Evolutionary conservation across 768 basidiomycete genomes (phyloP).

Genomic region (Leccinum sublutescens): DNA sequence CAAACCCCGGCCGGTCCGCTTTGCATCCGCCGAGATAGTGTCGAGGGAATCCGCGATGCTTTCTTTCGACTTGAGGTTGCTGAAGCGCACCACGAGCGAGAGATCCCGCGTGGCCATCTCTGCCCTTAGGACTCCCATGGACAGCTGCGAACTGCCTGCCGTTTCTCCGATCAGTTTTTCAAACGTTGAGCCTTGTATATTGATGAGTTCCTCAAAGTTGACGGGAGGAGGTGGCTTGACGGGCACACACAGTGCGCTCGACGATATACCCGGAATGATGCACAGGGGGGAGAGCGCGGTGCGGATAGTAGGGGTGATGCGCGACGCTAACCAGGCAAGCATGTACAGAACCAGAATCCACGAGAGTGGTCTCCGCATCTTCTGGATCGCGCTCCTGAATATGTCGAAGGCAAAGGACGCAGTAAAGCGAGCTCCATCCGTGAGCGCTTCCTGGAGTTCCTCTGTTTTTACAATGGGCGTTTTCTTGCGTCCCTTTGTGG

Average conservation of each 20-base stretch:
- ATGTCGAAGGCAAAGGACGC: slow-evolving; percentile 48
- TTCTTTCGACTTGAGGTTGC: slow-evolving; percentile 62
- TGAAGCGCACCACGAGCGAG: slow-evolving; percentile 57
- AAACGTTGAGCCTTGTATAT: slow-evolving; percentile 60
- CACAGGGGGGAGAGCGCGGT: slow-evolving; percentile 57
- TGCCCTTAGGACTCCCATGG: slow-evolving; percentile 69
- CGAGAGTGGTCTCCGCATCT: slow-evolving; percentile 56
- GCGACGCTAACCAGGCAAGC: slow-evolving; percentile 43
- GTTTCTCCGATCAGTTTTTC: slow-evolving; percentile 62
- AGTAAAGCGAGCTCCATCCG: slow-evolving; percentile 27
- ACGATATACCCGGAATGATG: slow-evolving; percentile 57
- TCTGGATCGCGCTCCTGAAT: slow-evolving; percentile 42
- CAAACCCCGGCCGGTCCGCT: slow-evolving; percentile 55
- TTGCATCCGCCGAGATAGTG: slow-evolving; percentile 61
- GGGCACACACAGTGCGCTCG: slow-evolving; percentile 41
- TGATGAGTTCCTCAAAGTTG: slow-evolving; percentile 60
- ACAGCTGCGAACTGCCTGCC: slow-evolving; percentile 55
- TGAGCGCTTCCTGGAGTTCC: slow-evolving; percentile 21
- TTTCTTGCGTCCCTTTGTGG: slow-evolving; percentile 28
- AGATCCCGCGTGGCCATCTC: slow-evolving; percentile 77
- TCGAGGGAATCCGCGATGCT: slow-evolving; percentile 48
- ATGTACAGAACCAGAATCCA: slow-evolving; percentile 52
- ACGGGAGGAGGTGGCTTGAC: slow-evolving; percentile 34
- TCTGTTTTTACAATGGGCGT: slow-evolving; percentile 28
- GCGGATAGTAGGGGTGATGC: slow-evolving; percentile 44